Conservation (phyloP, 225 moss, liverwort and hornwort species). For the Marchantia paleacea region DNA sequence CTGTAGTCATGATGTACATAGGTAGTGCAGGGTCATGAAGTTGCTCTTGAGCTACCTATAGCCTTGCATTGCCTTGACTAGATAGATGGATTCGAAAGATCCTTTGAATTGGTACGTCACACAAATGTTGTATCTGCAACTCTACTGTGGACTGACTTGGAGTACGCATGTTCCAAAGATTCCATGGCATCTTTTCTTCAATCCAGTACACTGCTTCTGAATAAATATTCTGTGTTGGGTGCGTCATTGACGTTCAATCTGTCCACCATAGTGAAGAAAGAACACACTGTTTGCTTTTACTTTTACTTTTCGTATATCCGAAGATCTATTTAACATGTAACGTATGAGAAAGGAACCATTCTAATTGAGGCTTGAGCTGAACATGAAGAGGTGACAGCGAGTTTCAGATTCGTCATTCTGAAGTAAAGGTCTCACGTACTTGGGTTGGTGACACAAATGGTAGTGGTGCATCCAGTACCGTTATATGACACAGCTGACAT, state of each 20-base stretch:
- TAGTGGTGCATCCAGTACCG: too few species aligned
- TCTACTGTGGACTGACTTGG: background rate
- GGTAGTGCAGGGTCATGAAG: background rate
- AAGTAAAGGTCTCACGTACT: too few species aligned
- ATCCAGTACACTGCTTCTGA: background rate
- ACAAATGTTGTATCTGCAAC: background rate
- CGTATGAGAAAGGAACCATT: too few species aligned
- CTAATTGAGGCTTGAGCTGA: too few species aligned
- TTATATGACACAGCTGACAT: too few species aligned
- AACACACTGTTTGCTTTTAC: too few species aligned
- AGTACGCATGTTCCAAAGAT: background rate
- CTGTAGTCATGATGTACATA: background rate
- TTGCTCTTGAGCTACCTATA: background rate
- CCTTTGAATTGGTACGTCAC: background rate
- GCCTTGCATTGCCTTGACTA: background rate
- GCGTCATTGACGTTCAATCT: background rate
- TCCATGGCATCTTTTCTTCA: background rate
- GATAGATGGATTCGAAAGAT: background rate
- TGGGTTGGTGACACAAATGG: too few species aligned
- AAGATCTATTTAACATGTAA: too few species aligned
- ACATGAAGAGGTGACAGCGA: too few species aligned
- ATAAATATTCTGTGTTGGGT: background rate
- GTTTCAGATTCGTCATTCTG: too few species aligned
- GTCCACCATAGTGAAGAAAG: background rate
- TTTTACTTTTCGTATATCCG: too few species aligned